Base-by-base conservation (phyloP, 352 stramenopile species). In the Hyaloperonospora arabidopsidis region DNA sequence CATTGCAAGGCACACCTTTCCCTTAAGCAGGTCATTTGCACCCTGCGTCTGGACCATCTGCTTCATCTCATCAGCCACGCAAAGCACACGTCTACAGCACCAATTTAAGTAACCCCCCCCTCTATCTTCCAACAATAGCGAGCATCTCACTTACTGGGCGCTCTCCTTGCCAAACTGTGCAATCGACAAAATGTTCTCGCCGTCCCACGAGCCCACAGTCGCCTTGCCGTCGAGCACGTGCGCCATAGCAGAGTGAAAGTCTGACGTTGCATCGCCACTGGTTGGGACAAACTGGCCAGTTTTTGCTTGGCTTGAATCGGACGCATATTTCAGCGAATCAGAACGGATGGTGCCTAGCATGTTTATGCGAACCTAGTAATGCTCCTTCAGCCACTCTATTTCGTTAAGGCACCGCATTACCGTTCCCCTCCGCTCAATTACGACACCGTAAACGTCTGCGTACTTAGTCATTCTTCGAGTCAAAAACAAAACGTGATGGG, bases 21-120 rank as follows among this genome's bases (percentile, higher is more conserved):
- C 82, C 60, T 89, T 85, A 35, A 93, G 76, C n/a, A 90, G 68
- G 35, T 93, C 79, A 39, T 65, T 84, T 15, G 67, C 66, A 41
- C 84, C 81, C 36, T 86, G 67, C 25, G 61, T 73, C 67, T 89
- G 82, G 19, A 92, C 84, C 57, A 93, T 86, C 11, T 60, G 61
- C 59, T 87, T 87, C 84, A 93, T 93, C 25, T 89, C 77, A 65
- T 93, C 75, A 35, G 84, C 78, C 25, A 93, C 74, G 15, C 52
- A 62, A 34, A 93, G 54, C 50, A 93, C 74, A 49, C 75, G 82
- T 60, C 79, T 89, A 49, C 29, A 10, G 7, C 25, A 29, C 25
- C 25, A 29, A 29, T 29, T 3, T 29, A 29, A 29, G 25, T 29
- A 7, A 29, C 7, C 25, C 3, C 3, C 7, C 3, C 25, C 3